These are phyloP conservation scores for Malus hybrid DNA, from an alignment of 331 rosid species.

Conservation along the genomic window DNA sequence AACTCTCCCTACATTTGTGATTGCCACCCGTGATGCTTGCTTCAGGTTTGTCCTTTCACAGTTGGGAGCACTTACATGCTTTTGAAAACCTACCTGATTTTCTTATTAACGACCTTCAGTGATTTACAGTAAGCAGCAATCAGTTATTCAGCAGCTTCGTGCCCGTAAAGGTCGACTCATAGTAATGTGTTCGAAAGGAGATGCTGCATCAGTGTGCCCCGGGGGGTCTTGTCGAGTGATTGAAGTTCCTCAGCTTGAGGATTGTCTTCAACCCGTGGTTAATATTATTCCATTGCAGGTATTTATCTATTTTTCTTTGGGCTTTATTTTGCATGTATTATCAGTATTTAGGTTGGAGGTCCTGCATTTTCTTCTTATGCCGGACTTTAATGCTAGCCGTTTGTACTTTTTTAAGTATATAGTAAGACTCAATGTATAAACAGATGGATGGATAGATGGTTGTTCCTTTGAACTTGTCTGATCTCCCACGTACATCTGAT, in stretches of 20 bases:
- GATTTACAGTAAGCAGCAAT: conserved; percentile 90
- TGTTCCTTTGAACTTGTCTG: neutral
- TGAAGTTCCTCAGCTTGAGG: conserved; percentile 90
- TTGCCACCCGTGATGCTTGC: conserved; percentile 93
- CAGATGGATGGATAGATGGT: neutral
- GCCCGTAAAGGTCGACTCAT: conserved; percentile 97
- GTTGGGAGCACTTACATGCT: conserved; percentile 5
- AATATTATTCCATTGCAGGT: conserved; percentile 96
- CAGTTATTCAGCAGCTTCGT: conserved; percentile 96
- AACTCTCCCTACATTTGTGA: conserved; percentile 79
- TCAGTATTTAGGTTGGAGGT: neutral
- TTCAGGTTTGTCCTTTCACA: conserved; percentile 60
- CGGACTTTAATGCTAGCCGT: neutral
- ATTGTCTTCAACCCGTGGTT: conserved; percentile 97
- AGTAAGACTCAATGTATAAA: neutral
- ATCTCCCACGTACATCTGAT: neutral
- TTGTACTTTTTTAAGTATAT: neutral
- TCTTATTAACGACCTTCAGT: conserved; percentile 5
- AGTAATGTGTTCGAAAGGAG: conserved; percentile 90
- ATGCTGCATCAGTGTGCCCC: conserved; percentile 58
- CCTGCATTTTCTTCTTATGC: neutral
- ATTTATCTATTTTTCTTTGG: neutral
- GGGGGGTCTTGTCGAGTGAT: conserved; percentile 65
- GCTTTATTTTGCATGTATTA: neutral
- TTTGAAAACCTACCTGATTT: conserved; percentile 16